A percentile compares a stretch with the other conserved stretches of the same genome.
phyloP scores from a whole-genome alignment of 331 rosid species.

The Cydonia oblonga region DNA sequence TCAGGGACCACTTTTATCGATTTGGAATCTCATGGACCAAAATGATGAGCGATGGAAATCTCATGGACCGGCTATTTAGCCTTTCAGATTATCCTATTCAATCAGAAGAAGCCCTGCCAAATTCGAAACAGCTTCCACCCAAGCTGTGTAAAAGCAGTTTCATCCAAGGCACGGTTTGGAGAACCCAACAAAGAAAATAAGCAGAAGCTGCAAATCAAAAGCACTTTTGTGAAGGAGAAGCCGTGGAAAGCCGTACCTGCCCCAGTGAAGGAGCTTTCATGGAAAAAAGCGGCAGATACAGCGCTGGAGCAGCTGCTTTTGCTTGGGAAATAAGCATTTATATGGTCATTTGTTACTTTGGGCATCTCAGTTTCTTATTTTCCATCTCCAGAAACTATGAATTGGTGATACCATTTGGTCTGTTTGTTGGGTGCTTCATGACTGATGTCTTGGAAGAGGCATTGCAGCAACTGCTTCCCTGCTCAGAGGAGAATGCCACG shows the following conservation, averaged over 20 bases:
- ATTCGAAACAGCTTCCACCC: neutral
- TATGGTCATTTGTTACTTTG: constrained; percentile 18
- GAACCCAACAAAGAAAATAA: constrained; percentile 9
- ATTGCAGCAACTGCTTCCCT: constrained; percentile 15
- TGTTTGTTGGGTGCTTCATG: constrained; percentile 28
- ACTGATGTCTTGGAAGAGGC: constrained; percentile 26
- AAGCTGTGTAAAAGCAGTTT: constrained; percentile 12
- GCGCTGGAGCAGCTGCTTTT: constrained; percentile 16
- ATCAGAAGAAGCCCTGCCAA: no score
- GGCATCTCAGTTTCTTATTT: constrained; percentile 13
- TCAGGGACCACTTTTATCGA: no score
- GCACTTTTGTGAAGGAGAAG: constrained; percentile 20
- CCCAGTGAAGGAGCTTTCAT: constrained; percentile 26
- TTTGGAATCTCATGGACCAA: no score
- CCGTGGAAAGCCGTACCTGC: constrained; percentile 23
- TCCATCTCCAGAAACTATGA: constrained; percentile 29
- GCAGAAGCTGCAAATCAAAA: neutral
- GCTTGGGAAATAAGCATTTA: constrained; percentile 21
- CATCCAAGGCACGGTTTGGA: constrained; percentile 14
- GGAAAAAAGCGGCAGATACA: constrained; percentile 26
- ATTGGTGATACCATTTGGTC: constrained; percentile 35
- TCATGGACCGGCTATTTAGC: no score
- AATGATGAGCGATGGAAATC: no score
- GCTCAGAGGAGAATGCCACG: constrained; percentile 16
- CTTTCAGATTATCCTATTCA: no score